phyloP scores from a whole-genome alignment of 768 basidiomycete genomes.

The Termitomyces bulborhizus region DNA sequence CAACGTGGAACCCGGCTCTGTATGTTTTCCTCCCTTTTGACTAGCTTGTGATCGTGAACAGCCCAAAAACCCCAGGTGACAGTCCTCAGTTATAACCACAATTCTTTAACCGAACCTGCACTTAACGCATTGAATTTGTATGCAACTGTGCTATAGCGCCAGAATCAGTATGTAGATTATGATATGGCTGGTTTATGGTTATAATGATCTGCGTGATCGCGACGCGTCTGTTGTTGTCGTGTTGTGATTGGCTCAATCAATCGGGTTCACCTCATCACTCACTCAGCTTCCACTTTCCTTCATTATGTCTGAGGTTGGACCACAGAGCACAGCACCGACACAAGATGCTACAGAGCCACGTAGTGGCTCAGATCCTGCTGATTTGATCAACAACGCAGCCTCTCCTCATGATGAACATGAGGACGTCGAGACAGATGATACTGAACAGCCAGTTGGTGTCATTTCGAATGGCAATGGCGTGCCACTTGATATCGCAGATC shows the following conservation, averaged over 20 bases:
- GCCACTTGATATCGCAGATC: conserved; percentile 11
- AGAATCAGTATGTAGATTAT: background rate
- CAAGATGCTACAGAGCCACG: conserved; percentile 14
- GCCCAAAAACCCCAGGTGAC: conserved; percentile 47
- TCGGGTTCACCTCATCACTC: background rate
- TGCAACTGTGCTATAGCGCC: conserved; percentile 26
- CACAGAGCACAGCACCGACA: conserved; percentile 11
- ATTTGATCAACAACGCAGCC: conserved; percentile 6
- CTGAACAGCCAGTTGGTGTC: conserved; percentile 13
- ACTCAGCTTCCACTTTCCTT: conserved; percentile 5
- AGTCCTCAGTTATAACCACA: conserved; percentile 81
- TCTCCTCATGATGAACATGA: conserved; percentile 26
- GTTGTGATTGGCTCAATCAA: conserved; percentile 17
- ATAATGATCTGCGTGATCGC: conserved; percentile 1
- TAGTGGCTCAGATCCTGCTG: conserved; percentile 10
- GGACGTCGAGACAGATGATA: conserved; percentile 17
- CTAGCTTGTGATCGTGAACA: background rate
- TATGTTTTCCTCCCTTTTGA: conserved; percentile 26
- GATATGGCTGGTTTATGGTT: no score
- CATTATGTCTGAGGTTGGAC: conserved; percentile 24
- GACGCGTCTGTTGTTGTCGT: conserved; percentile 30
- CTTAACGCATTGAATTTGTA: conserved; percentile 70
- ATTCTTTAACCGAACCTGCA: conserved; percentile 69
- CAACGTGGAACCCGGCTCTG: conserved; percentile 80
- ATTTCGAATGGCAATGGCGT: conserved; percentile 5